These are phyloP conservation scores for Aspergillus flavus DNA, from an alignment of 2,329 filamentous ascomycete species.

Conservation along the genomic window DNA sequence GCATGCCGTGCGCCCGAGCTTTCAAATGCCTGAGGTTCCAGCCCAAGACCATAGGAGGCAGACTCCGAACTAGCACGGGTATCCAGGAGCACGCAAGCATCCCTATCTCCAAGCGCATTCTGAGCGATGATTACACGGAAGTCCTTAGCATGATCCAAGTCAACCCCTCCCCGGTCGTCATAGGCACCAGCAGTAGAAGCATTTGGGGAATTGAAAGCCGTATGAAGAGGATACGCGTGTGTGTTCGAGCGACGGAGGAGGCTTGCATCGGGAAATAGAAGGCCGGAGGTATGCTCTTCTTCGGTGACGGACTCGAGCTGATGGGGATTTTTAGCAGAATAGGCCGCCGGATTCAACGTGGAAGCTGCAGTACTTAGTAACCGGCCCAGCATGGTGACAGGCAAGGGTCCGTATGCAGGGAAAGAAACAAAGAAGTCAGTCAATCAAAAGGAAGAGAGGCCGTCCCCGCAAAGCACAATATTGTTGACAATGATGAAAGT, in stretches of 20 bases:
- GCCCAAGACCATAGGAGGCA: constrained; percentile 36
- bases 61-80: constrained; percentile 36
- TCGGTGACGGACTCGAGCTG: constrained; percentile 52
- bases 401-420: constrained; percentile 17
- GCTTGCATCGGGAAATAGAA: constrained; percentile 51
- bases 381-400: constrained; percentile 45
- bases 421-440: constrained; percentile 13
- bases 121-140: constrained; percentile 52
- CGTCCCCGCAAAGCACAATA: not conserved
- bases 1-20: constrained; percentile 35
- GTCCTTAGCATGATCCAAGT: constrained; percentile 48
- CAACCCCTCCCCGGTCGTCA: constrained; percentile 51
- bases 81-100: constrained; percentile 51
- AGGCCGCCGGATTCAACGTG: constrained; percentile 45
- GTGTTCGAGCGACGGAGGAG: constrained; percentile 44
- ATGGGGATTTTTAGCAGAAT: constrained; percentile 39
- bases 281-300: constrained; percentile 52
- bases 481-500: not conserved
- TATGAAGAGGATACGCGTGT: constrained; percentile 45
- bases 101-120: constrained; percentile 51
- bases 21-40: constrained; percentile 38
- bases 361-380: constrained; percentile 48
- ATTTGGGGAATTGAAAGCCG: constrained; percentile 47
- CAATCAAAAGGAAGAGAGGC: constrained; percentile 8
- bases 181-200: constrained; percentile 46